phyloP scores from a whole-genome alignment of 805 yeast genomes.

The Schwanniomyces polymorphus region DNA sequence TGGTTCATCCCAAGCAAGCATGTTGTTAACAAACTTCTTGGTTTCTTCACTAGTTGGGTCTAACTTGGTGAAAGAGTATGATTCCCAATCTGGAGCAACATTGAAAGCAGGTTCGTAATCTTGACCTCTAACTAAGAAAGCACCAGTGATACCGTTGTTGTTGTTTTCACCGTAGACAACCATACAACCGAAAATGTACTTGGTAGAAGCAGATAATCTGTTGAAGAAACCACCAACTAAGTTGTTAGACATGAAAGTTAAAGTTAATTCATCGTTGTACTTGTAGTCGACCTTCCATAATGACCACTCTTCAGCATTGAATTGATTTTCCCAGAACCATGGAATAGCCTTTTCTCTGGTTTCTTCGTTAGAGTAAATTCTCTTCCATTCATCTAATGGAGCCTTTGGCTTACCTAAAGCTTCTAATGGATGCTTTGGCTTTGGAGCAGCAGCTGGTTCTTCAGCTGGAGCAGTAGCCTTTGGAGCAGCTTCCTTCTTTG shows the following conservation, averaged over 20 bases:
- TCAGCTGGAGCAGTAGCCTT: constrained; percentile 37
- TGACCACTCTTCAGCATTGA: constrained; percentile 91
- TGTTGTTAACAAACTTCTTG: constrained; percentile 78
- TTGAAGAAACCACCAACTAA: constrained; percentile 96
- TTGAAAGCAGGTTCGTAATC: constrained; percentile 88
- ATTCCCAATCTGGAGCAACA: constrained; percentile 99
- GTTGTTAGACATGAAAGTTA: constrained; percentile 98
- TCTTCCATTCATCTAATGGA: constrained; percentile 91
- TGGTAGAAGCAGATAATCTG: constrained; percentile 89
- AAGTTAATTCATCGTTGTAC: constrained; percentile 96
- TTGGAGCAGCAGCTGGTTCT: no score
- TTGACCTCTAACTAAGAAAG: constrained; percentile 93
- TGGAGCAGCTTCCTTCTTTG: constrained; percentile 20
- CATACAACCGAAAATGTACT: constrained; percentile 89
- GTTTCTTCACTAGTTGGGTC: constrained; percentile 77
- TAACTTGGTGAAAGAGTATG: constrained; percentile 79
- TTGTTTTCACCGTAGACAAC: constrained; percentile 98
- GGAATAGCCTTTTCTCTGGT: constrained; percentile 93
- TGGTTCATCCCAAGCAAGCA: constrained; percentile 99
- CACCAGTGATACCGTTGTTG: constrained; percentile 96
- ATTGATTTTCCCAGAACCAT: constrained; percentile 94
- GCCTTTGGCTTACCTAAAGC: constrained; percentile 70
- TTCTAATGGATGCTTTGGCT: constrained; percentile 91
- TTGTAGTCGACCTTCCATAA: constrained; percentile 93
- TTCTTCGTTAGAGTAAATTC: constrained; percentile 94